Evolutionary conservation across 1,139 yeast genomes (phyloP).

Genomic region (Kluyveromyces marxianus): DNA sequence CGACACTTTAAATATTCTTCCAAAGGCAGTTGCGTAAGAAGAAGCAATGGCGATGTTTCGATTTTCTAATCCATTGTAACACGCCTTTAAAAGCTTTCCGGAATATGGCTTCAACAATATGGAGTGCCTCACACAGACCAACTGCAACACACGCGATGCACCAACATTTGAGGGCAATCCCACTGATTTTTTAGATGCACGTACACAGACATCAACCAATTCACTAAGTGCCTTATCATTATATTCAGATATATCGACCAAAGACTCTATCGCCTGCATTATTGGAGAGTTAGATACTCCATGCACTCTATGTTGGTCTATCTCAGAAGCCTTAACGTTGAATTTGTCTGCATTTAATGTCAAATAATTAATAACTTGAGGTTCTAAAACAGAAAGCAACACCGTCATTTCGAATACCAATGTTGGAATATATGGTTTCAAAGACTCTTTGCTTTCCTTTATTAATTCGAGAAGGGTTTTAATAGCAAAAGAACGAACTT

Average conservation of each 20-base stretch:
- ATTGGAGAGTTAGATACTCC: conserved; percentile 77
- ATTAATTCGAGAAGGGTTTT: conserved; percentile 66
- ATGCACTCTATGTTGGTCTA: conserved; percentile 72
- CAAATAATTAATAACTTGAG: conserved; percentile 80
- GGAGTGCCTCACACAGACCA: conserved; percentile 52
- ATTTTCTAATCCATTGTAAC: conserved; percentile 56
- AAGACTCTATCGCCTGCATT: conserved; percentile 76
- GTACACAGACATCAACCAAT: conserved; percentile 42
- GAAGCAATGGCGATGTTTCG: conserved; percentile 65
- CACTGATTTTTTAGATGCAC: conserved; percentile 53
- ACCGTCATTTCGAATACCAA: conserved; percentile 62
- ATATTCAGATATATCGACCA: conserved; percentile 50
- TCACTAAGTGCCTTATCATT: conserved; percentile 42
- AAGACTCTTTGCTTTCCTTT: conserved; percentile 49
- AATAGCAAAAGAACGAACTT: conserved; percentile 69
- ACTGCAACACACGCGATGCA: conserved; percentile 68
- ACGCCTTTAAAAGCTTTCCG: conserved; percentile 50
- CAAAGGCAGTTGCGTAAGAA: conserved; percentile 76
- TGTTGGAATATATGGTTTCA: conserved; percentile 62
- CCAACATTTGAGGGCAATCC: conserved; percentile 92
- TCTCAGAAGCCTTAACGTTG: conserved; percentile 61
- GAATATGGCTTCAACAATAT: conserved; percentile 52
- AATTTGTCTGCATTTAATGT: conserved; percentile 85
- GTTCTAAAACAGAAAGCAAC: conserved; percentile 82
- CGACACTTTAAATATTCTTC: conserved; percentile 65